Base-by-base conservation (phyloP, 2,329 filamentous ascomycete species). In the Calonectria pteridis region DNA sequence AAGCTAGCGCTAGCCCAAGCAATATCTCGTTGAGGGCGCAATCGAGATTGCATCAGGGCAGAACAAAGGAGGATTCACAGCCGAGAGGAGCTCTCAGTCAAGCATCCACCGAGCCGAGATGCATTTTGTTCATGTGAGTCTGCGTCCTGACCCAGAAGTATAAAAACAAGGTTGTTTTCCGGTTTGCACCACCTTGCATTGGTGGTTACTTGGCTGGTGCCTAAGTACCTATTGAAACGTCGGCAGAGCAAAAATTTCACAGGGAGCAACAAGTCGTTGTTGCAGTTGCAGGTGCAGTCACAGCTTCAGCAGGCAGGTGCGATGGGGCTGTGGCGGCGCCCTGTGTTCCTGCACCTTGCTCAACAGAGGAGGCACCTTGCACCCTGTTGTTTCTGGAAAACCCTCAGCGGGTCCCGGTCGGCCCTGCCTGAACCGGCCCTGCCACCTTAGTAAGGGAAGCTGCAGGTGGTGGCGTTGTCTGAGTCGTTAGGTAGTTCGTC, bases 321-420 rank as follows among this genome's bases (percentile, higher is more conserved):
- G 35, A 72, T 71, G 49, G 33, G 53, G 62, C 55, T 50, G 73
- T 70, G 73, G 73, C 73, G 66, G 67, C 62, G 43, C 58, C 67
- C 62, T 51, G 67, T 71, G 73, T 75, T 75, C 73, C 73, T 75
- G 73, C 71, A 71, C 71, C 59, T 64, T 31, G 59, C 40, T 49
- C n/a, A 3, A 11, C 11, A 37, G 31, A 29, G 59, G 40, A 31
- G 37, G 33, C 65, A 69, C 69, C 73, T 64, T 71, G 67, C 66
- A 69, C 49, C 49, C 51, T 37, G 58, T 66, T 75, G 72, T 70
- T 76, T 75, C 75, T 75, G 73, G 75, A 75, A 76, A 75, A 71
- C 46, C 63, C 58, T 63, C 72, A 68, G 49, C 73, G 58, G 71
- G 58, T 40, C 69, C 55, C 63, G 70, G 29, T 49, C 46, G 33